Evolutionary conservation across 345 rosid species (phyloP).

Genomic region (Boechera retrofracta): DNA sequence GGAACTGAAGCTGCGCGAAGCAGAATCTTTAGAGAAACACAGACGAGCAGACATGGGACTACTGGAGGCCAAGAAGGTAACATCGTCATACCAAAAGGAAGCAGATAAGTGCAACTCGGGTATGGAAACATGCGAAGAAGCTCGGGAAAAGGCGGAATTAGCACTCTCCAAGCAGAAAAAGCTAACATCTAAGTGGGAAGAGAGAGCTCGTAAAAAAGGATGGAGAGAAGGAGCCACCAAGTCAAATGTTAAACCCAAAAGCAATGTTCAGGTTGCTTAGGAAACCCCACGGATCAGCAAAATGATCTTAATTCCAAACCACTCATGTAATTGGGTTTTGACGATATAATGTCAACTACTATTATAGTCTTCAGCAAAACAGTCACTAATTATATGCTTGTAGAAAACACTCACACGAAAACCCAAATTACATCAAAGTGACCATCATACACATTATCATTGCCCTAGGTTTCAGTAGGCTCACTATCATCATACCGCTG

Average conservation of each 20-base stretch:
- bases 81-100: slow-evolving; percentile 95
- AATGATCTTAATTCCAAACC: not conserved
- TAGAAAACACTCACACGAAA: not conserved
- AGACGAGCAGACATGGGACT: slow-evolving; percentile 78
- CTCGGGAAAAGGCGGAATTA: slow-evolving; percentile 82
- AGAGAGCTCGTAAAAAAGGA: slow-evolving; percentile 86
- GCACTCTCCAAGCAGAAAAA: slow-evolving; percentile 76
- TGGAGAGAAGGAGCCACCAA: slow-evolving; percentile 75
- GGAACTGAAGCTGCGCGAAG: slow-evolving; percentile 80
- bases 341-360: not conserved
- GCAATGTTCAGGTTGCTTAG: slow-evolving; percentile 54
- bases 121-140: slow-evolving; percentile 98
- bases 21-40: slow-evolving; percentile 79
- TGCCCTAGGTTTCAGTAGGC: no score
- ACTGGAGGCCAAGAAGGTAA: slow-evolving; percentile 93
- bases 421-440: not conserved
- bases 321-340: slow-evolving; percentile 25
- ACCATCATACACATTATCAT: not conserved
- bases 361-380: not conserved
- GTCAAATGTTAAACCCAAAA: slow-evolving; percentile 52
- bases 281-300: not conserved
- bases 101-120: slow-evolving; percentile 98
- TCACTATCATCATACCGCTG: no score
- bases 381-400: not conserved
- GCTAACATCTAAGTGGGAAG: slow-evolving; percentile 75